Base-by-base conservation (phyloP, 202 grass and related monocot species). In the Brachypodium distachyon region DNA sequence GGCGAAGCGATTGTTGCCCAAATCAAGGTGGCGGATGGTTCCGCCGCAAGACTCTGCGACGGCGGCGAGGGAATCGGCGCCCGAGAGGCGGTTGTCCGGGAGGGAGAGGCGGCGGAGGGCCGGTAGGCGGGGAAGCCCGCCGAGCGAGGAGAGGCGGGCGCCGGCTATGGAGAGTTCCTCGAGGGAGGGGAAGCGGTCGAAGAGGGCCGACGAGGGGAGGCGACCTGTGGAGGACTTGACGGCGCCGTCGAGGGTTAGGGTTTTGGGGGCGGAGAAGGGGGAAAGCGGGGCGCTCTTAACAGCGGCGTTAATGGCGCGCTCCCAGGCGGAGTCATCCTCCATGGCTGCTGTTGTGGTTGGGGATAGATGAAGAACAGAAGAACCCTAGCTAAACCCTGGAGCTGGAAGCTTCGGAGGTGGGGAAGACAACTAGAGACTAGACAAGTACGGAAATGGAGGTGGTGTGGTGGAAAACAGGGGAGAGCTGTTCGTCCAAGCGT, bases 1-100 rank as follows among this genome's bases (percentile, higher is more conserved):
- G 6, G 82, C 76, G 83, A 98, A 86, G 21, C 91, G 83, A 62
- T 98, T 98, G 80, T 98, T 98, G 0, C 89, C 89, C 9, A 98
- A 76, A 67, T 98, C 91, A 34, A 98, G 87, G 65, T 88, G 61
- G 50, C 88, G 83, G 62, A 98, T 81, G 32, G 65, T 77, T 18
- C 58, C 76, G 27, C 93, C 80, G 49, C 77, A 88, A 16, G 89
- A 83, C 3, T 36, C 84, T 23, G 78, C 83, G 25, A 95, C 76
- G 32, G 73, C 89, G 12, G 52, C 70, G 67, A 98, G 91, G 12
- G 82, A 79, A 0, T 61, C 86, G 34, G 85, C 77, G 0, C 84
- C 86, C 4, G 83, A 49, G 26, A 98, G 89, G 43, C 91, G 85
- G 77, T 98, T 98, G 70, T 98, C 91, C 17, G 95, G 93, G 33